Evolutionary conservation across 2,329 filamentous ascomycete species (phyloP).

Genomic region (Parastagonospora nodorum): DNA sequence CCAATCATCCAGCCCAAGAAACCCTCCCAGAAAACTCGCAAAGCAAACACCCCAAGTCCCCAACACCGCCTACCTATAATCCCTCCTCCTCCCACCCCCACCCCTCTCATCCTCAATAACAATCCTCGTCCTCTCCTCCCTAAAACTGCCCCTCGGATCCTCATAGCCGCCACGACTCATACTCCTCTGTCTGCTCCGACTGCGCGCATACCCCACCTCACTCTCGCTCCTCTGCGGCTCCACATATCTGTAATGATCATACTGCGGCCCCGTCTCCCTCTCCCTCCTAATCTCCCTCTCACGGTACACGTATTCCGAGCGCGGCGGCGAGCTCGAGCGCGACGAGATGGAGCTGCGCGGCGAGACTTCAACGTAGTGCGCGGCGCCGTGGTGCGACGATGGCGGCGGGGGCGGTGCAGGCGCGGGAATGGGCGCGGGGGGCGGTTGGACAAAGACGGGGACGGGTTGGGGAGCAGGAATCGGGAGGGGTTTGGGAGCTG

Average conservation of each 20-base stretch:
- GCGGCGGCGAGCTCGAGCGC: constrained; percentile 32
- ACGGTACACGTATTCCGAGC: constrained; percentile 49
- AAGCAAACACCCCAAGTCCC: background rate
- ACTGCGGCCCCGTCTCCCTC: constrained; percentile 43
- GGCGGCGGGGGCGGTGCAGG: constrained; percentile 29
- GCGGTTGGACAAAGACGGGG: constrained; percentile 47
- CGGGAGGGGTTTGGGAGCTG: constrained; percentile 36
- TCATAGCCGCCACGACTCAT: constrained; percentile 36
- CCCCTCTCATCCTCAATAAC: constrained; percentile 32
- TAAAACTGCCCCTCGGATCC: constrained; percentile 31
- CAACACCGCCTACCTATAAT: constrained; percentile 20
- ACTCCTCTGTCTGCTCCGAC: constrained; percentile 33
- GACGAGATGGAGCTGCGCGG: constrained; percentile 41
- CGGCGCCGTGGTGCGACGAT: constrained; percentile 23
- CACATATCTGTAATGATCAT: constrained; percentile 55
- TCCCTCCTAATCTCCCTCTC: constrained; percentile 53
- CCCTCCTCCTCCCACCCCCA: constrained; percentile 27
- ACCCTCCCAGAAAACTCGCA: background rate
- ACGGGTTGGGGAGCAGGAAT: constrained; percentile 49
- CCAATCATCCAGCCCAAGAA: too few species aligned
- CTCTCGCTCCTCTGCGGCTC: constrained; percentile 44
- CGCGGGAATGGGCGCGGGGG: constrained; percentile 35
- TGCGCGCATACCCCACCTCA: constrained; percentile 6
- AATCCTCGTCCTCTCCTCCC: constrained; percentile 40
- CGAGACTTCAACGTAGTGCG: constrained; percentile 54